Percentiles rank a stretch among this genome's conserved stretches.
Evolutionary conservation across 1,284 basidiomycete genomes (phyloP).

Genomic region (Naganishia albida): DNA sequence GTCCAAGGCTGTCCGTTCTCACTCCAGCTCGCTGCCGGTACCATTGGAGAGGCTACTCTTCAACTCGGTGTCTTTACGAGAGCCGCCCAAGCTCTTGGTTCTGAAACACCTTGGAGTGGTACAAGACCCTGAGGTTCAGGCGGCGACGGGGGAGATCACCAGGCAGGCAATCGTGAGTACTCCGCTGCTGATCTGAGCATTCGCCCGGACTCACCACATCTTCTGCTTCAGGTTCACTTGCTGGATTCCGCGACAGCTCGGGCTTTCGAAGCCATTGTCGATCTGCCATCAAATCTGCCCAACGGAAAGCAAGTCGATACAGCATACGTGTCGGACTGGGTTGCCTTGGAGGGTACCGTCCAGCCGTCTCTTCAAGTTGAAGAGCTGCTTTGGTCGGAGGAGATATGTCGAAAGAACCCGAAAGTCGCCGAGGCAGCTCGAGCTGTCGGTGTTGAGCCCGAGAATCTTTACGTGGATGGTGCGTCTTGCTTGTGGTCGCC

Average conservation of each 20-base stretch:
- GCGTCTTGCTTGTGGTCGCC: slow-evolving; percentile 12
- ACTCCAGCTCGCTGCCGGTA: slow-evolving; percentile 24
- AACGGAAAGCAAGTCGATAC: slow-evolving; percentile 14
- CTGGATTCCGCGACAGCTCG: slow-evolving; percentile 52
- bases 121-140: slow-evolving; percentile 42
- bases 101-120: slow-evolving; percentile 48
- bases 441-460: slow-evolving; percentile 53
- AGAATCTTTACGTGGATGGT: slow-evolving; percentile 53
- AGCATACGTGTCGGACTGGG: slow-evolving; percentile 43
- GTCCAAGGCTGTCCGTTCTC: slow-evolving; percentile 29
- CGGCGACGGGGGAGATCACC: slow-evolving; percentile 35
- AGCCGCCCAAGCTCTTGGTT: slow-evolving; percentile 50
- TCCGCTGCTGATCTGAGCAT: not conserved
- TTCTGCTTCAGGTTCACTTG: slow-evolving; percentile 46
- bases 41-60: slow-evolving; percentile 43
- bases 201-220: not conserved
- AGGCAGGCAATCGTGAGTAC: slow-evolving; percentile 49
- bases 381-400: slow-evolving; percentile 56
- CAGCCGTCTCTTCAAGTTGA: slow-evolving; percentile 57
- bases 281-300: slow-evolving; percentile 50
- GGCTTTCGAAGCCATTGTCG: slow-evolving; percentile 50
- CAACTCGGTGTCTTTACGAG: slow-evolving; percentile 50
- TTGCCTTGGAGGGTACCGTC: slow-evolving; percentile 49
- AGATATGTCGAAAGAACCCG: slow-evolving; percentile 51
- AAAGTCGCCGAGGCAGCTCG: slow-evolving; percentile 51